A percentile compares a stretch with the other conserved stretches of the same genome.
phyloP scores from a whole-genome alignment of 345 rosid species.

The Erucastrum elatum region DNA sequence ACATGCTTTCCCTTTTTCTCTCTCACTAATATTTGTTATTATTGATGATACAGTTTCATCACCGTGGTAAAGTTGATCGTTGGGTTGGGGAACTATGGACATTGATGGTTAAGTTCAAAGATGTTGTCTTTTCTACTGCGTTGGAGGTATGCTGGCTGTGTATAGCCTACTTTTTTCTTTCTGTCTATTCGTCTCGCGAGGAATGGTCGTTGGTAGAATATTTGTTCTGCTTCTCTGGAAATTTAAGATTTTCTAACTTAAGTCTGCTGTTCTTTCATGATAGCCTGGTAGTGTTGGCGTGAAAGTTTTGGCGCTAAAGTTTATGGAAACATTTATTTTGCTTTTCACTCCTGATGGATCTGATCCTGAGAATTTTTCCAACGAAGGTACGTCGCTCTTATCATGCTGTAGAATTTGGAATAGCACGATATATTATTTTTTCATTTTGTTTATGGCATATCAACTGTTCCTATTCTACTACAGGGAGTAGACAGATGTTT shows the following conservation, averaged over 20 bases:
- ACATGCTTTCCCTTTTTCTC: not conserved
- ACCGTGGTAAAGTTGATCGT: constrained; percentile 64
- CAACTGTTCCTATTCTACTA: constrained; percentile 25
- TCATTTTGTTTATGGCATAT: constrained; percentile 14
- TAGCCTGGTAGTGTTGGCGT: constrained; percentile 77
- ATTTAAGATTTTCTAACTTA: constrained; percentile 15
- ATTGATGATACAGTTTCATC: constrained; percentile 51
- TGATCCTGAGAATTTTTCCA: constrained; percentile 53
- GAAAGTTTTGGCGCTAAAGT: constrained; percentile 80
- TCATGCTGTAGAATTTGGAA: constrained; percentile 1
- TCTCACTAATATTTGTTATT: constrained; percentile 17
- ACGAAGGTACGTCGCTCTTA: constrained; percentile 60
- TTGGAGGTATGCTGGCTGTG: constrained; percentile 57
- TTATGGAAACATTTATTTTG: constrained; percentile 78
- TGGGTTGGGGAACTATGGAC: constrained; percentile 85
- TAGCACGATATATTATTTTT: constrained; percentile 8
- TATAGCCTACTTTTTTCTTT: not conserved
- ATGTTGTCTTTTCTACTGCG: constrained; percentile 57
- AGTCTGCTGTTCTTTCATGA: constrained; percentile 35
- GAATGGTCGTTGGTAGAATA: constrained; percentile 16
- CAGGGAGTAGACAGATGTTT: constrained; percentile 62
- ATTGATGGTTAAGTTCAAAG: constrained; percentile 83
- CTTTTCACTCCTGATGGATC: constrained; percentile 71
- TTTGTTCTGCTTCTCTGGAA: constrained; percentile 14
- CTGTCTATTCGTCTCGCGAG: not conserved